Evolutionary conservation across 2,329 filamentous ascomycete genomes (phyloP).

Genomic region (Cercospora sojina): DNA sequence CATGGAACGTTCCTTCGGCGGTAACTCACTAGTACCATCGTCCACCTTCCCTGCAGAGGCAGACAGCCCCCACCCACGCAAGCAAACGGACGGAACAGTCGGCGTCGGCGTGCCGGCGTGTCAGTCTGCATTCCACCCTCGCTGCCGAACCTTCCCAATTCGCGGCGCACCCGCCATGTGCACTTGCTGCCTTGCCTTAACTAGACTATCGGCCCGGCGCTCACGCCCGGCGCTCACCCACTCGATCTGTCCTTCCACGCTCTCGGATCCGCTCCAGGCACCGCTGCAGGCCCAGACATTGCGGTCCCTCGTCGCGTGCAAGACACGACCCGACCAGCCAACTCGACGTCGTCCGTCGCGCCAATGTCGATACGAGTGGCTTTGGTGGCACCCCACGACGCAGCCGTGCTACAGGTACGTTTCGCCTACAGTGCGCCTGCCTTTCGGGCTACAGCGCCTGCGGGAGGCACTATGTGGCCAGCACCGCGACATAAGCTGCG

Average conservation of each 20-base stretch:
- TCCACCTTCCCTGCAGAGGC: not conserved
- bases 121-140: not conserved
- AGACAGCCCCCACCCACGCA: not conserved
- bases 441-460: not conserved
- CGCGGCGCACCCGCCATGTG: no score
- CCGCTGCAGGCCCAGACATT: not conserved
- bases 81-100: no score
- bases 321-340: not conserved
- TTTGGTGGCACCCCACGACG: conserved; percentile 14
- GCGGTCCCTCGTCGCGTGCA: not conserved
- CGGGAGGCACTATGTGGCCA: conserved; percentile 5
- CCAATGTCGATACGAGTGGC: conserved; percentile 15
- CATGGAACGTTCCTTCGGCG: not conserved
- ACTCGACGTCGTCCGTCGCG: not conserved
- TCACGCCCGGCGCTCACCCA: no score
- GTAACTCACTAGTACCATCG: not conserved
- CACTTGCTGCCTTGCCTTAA: not conserved
- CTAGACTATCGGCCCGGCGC: not conserved
- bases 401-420: conserved; percentile 20
- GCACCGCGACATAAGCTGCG: conserved; percentile 13
- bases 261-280: not conserved
- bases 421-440: conserved; percentile 13
- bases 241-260: not conserved
- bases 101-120: no score
- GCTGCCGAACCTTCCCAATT: not conserved